Evolutionary conservation across 2,329 filamentous ascomycete genomes (phyloP).

Genomic region (Periglandula ipomoeae): DNA sequence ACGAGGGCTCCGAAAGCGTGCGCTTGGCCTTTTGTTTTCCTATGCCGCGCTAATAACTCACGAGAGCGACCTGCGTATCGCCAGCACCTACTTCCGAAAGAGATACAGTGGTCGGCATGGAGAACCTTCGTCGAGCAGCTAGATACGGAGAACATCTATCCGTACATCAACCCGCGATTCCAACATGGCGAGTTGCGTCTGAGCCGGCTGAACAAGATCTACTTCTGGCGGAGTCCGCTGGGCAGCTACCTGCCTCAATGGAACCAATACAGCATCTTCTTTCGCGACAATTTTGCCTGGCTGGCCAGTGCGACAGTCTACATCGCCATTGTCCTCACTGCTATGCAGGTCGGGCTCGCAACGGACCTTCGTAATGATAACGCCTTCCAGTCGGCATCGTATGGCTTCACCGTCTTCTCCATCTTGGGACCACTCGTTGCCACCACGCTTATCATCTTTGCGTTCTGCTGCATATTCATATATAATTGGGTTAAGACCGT

Average conservation of each 20-base stretch:
- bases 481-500: not conserved
- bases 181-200: slow-evolving; percentile 32
- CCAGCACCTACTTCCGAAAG: slow-evolving; percentile 23
- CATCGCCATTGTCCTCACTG: slow-evolving; percentile 34
- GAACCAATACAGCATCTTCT: slow-evolving; percentile 29
- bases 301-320: slow-evolving; percentile 31
- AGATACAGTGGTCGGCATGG: slow-evolving; percentile 29
- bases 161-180: slow-evolving; percentile 27
- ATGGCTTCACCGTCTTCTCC: slow-evolving; percentile 39
- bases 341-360: slow-evolving; percentile 39
- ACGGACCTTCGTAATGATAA: slow-evolving; percentile 24
- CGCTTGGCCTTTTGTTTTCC: slow-evolving; percentile 7
- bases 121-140: slow-evolving; percentile 18
- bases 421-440: slow-evolving; percentile 30
- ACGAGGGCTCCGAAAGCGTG: slow-evolving; percentile 1
- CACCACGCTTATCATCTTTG: slow-evolving; percentile 14
- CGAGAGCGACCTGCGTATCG: slow-evolving; percentile 27
- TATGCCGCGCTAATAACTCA: slow-evolving; percentile 15
- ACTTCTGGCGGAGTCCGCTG: slow-evolving; percentile 19
- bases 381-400: slow-evolving; percentile 32
- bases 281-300: slow-evolving; percentile 32
- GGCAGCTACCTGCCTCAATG: slow-evolving; percentile 16
- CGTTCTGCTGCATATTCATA: slow-evolving; percentile 11
- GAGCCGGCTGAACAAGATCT: slow-evolving; percentile 31
- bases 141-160: slow-evolving; percentile 18